Evolutionary conservation across 805 yeast genomes (phyloP).

Genomic region (Sugiyamaella mastotermitis): DNA sequence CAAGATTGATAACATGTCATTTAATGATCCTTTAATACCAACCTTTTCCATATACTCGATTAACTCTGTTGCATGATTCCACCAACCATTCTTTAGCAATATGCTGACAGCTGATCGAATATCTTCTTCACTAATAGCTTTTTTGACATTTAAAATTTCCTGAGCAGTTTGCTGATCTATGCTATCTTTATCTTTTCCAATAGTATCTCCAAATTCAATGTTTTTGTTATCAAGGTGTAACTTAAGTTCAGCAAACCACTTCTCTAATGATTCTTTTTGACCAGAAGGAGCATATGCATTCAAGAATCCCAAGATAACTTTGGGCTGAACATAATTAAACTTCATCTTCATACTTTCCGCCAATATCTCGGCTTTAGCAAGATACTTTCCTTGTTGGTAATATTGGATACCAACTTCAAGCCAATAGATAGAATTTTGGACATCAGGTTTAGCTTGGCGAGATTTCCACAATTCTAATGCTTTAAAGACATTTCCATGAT

Average conservation of each 20-base stretch:
- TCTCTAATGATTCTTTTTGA: constrained; percentile 7
- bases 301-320: constrained; percentile 16
- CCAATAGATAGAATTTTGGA: constrained; percentile 18
- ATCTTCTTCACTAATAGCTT: constrained; percentile 6
- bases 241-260: constrained; percentile 13
- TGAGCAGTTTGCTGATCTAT: constrained; percentile 12
- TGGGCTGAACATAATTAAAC: constrained; percentile 18
- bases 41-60: constrained; percentile 13
- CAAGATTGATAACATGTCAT: constrained; percentile 12
- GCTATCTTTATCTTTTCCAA: not conserved
- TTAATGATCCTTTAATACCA: constrained; percentile 10
- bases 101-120: constrained; percentile 7
- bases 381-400: constrained; percentile 12
- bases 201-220: constrained; percentile 2
- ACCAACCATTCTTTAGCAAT: constrained; percentile 9
- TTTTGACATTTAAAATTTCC: constrained; percentile 8
- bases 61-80: constrained; percentile 13
- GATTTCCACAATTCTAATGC: constrained; percentile 20
- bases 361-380: constrained; percentile 16
- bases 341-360: constrained; percentile 13
- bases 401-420: constrained; percentile 17
- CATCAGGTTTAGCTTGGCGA: constrained; percentile 15
- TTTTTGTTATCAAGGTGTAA: constrained; percentile 4
- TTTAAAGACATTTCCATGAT: constrained; percentile 11
- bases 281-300: constrained; percentile 8